Conservation (phyloP, 495 filamentous ascomycete genomes). For the Talaromyces stipitatus region DNA sequence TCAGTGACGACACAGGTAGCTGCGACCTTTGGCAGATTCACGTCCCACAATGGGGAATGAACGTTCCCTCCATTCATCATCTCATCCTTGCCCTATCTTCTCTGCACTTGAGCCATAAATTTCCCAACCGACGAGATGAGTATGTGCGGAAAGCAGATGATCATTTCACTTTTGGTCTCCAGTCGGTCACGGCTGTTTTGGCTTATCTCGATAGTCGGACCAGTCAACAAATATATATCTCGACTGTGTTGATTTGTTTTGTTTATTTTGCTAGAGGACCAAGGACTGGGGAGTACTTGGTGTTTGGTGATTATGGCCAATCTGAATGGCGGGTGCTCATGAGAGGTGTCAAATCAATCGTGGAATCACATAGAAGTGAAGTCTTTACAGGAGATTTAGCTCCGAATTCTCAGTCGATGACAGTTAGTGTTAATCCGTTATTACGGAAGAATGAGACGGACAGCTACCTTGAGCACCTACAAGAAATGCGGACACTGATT, state of each 20-base stretch:
- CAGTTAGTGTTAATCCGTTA: slow-evolving; percentile 4
- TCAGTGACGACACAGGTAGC: slow-evolving; percentile 15
- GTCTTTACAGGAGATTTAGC: slow-evolving; percentile 25
- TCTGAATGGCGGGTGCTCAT: slow-evolving; percentile 39
- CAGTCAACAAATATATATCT: slow-evolving; percentile 38
- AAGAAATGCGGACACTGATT: slow-evolving; percentile 12
- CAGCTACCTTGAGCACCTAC: slow-evolving; percentile 13
- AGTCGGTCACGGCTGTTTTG: slow-evolving; percentile 31
- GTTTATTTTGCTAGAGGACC: slow-evolving; percentile 40
- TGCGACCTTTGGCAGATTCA: slow-evolving; percentile 29
- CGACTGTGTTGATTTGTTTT: slow-evolving; percentile 36
- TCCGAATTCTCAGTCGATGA: slow-evolving; percentile 2
- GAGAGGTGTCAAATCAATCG: slow-evolving; percentile 31
- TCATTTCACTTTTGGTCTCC: slow-evolving; percentile 40
- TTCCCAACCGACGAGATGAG: slow-evolving; percentile 18
- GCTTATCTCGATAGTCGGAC: slow-evolving; percentile 26
- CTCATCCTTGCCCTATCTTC: slow-evolving; percentile 37
- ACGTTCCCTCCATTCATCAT: slow-evolving; percentile 37
- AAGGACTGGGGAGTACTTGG: slow-evolving; percentile 28
- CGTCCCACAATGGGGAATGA: slow-evolving; percentile 32
- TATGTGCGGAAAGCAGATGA: slow-evolving; percentile 31
- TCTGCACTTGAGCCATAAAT: slow-evolving; percentile 31
- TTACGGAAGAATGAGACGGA: slow-evolving; percentile 11
- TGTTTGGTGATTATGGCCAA: slow-evolving; percentile 31
- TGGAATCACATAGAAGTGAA: slow-evolving; percentile 12